Percentiles rank a stretch among this genome's conserved stretches.
Conservation (phyloP, 2,329 filamentous ascomycete species). For the Nothophoma quercina region DNA sequence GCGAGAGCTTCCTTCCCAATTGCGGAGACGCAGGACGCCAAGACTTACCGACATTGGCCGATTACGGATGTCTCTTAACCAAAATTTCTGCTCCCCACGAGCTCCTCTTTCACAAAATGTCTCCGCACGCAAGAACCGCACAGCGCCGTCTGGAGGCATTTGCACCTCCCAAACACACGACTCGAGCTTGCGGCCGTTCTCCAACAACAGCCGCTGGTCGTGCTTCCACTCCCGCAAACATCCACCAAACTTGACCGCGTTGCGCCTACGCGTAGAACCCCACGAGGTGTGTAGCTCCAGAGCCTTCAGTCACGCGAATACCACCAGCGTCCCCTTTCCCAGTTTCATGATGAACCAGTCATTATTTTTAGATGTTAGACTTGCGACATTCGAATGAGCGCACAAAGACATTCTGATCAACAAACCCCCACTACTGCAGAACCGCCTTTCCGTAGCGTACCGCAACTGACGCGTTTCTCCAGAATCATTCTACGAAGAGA, state of each 20-base stretch:
- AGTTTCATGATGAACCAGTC: constrained; percentile 46
- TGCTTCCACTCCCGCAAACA: constrained; percentile 12
- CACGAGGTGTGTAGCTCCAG: too few relatives aligned
- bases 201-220: constrained; percentile 24
- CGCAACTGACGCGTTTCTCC: constrained; percentile 30
- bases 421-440: constrained; percentile 26
- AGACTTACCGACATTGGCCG: constrained; percentile 13
- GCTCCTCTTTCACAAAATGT: constrained; percentile 39
- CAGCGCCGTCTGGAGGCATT: constrained; percentile 19
- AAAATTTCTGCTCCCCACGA: constrained; percentile 30
- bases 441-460: constrained; percentile 23
- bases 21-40: constrained; percentile 12
- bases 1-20: constrained; percentile 8
- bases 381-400: constrained; percentile 49
- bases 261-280: not conserved
- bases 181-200: constrained; percentile 15
- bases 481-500: constrained; percentile 19
- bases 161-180: constrained; percentile 5
- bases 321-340: not conserved
- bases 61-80: constrained; percentile 9
- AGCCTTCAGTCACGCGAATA: constrained; percentile 15
- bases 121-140: constrained; percentile 26
- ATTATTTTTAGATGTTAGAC: constrained; percentile 51
- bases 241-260: constrained; percentile 14
- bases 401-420: constrained; percentile 47